Evolutionary conservation across 2,329 filamentous ascomycete species (phyloP).

Genomic region (Grosmannia penicillata): DNA sequence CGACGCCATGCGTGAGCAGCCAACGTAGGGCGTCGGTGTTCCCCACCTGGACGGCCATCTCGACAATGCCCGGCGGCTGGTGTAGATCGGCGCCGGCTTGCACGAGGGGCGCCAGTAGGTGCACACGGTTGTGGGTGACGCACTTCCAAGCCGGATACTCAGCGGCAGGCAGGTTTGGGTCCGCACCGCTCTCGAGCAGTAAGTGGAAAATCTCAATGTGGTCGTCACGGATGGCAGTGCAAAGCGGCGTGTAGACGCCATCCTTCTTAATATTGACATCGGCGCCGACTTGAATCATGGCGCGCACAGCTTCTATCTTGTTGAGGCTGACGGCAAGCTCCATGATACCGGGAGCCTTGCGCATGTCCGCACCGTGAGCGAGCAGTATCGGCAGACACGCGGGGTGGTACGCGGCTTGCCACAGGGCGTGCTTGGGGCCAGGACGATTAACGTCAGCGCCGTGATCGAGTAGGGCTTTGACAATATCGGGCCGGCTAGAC

Average conservation of each 20-base stretch:
- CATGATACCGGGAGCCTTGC: constrained; percentile 47
- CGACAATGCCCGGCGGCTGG: constrained; percentile 16
- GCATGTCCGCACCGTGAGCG: constrained; percentile 40
- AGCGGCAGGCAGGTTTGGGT: constrained; percentile 16
- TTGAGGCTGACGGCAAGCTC: constrained; percentile 49
- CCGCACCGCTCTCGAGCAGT: constrained; percentile 21
- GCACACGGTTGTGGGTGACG: constrained; percentile 13
- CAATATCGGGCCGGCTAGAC: constrained; percentile 38
- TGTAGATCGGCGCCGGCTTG: constrained; percentile 19
- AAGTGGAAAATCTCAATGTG: constrained; percentile 16
- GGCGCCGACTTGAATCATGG: constrained; percentile 16
- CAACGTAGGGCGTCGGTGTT: constrained; percentile 22
- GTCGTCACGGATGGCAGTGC: constrained; percentile 13
- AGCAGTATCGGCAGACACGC: constrained; percentile 44
- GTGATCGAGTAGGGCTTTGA: constrained; percentile 33
- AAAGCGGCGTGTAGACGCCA: constrained; percentile 14
- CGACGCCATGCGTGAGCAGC: constrained; percentile 19
- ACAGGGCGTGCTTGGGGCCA: constrained; percentile 53
- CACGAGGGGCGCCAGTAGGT: constrained; percentile 20
- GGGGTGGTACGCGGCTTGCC: constrained; percentile 47
- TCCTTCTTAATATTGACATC: constrained; percentile 15
- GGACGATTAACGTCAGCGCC: constrained; percentile 54
- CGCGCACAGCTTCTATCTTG: constrained; percentile 44
- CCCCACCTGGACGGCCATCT: constrained; percentile 18
- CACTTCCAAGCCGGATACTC: constrained; percentile 20